Evolutionary conservation across 306 rosid species (phyloP), one percentile per base, ranked within the genome.

Genomic region (Quercus agrifolia): DNA sequence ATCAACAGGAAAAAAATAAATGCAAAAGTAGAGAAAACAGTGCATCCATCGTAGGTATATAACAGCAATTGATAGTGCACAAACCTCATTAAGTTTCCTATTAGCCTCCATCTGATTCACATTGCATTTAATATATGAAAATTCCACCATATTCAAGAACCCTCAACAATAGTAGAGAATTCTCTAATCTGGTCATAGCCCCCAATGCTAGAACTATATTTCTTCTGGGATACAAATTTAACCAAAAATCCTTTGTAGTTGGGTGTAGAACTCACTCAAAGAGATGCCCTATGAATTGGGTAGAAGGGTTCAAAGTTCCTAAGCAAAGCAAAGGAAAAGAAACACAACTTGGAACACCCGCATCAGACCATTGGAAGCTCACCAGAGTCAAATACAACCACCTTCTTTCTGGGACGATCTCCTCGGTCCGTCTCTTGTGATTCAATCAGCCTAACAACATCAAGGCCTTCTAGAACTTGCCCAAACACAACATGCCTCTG

Each of bases 401-500:
- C 99, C 88, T 88, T 91, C 93, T 95, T 95, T 79, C 86, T 78
- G 5, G 99, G 99, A 68, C 98, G 98, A 74, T 91, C 99, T 20
- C 97, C 99, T 12, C 98, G 84, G 82, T 95, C 98, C 1, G 98
- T 95, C 66, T 91, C 97, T 83, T 85, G 99, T 0, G 94, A 88
- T 83, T 95, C 99, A 4, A 95, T 88, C 83, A 89, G 63, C 85
- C 78, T 86, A 78, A 93, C 98, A 68, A 90, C 79, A 68, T 91
- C 97, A 86, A 92, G 77, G 79, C 97, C 99, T 89, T 95, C 99
- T 91, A 95, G 79, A 78, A 95, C 99, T 95, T 95, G 97, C 79
- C 99, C 99, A 81, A 95, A 92, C 71, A 92, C 99, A 10, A 95
- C 99, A 77, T 95, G 99, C 88, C 97, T 86, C 85, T 90, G 89